These are phyloP conservation scores for Chalciporus chontae DNA, from an alignment of 768 basidiomycete genomes.

Conservation along the genomic window DNA sequence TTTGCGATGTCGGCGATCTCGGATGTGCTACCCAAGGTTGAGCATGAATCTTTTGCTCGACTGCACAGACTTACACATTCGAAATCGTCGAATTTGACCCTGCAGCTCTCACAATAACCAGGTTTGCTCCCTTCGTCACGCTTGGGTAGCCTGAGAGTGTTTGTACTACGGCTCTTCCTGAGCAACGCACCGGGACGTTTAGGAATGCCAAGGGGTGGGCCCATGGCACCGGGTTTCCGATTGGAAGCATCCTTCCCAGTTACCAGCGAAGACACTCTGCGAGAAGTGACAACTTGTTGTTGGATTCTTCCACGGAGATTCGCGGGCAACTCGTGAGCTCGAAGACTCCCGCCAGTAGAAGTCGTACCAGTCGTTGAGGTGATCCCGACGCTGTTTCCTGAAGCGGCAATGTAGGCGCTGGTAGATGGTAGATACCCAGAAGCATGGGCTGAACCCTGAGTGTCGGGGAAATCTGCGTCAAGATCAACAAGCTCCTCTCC, in stretches of 20 bases:
- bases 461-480: conserved; percentile 36
- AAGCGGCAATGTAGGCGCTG: conserved; percentile 78
- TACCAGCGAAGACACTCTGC: conserved; percentile 39
- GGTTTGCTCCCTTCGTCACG: conserved; percentile 87
- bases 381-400: conserved; percentile 91
- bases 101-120: conserved; percentile 97
- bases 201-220: conserved; percentile 61
- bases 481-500: conserved; percentile 41
- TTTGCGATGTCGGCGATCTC: conserved; percentile 69
- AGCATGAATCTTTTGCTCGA: conserved; percentile 1
- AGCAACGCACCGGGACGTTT: conserved; percentile 46
- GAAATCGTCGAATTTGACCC: conserved; percentile 87
- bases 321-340: conserved; percentile 49
- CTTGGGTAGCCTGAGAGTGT: conserved; percentile 68
- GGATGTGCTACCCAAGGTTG: conserved; percentile 56
- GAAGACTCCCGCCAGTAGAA: conserved; percentile 49
- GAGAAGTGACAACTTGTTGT: conserved; percentile 66
- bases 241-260: conserved; percentile 25
- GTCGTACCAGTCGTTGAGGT: conserved; percentile 90
- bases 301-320: conserved; percentile 54
- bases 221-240: conserved; percentile 47
- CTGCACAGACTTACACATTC: conserved; percentile 47
- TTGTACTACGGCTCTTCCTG: conserved; percentile 78
- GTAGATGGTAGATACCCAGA: conserved; percentile 67
- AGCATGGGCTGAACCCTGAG: conserved; percentile 55